These are phyloP conservation scores for Saccharomyces hybrid DNA, from an alignment of 1,139 yeast genomes.

Conservation along the genomic window DNA sequence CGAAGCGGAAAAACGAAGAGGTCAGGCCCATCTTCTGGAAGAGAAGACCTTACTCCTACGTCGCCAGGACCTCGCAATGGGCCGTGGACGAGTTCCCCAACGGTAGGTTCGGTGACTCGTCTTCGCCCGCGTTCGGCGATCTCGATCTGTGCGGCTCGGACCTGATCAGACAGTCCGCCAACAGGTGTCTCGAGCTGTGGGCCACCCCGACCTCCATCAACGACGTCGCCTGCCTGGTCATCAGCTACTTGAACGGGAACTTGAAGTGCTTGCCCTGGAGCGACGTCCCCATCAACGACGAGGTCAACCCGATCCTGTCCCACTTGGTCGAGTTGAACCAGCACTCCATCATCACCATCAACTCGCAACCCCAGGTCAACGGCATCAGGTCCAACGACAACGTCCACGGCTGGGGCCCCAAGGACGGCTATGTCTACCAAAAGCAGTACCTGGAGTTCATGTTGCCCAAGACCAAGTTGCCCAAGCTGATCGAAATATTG, in stretches of 20 bases:
- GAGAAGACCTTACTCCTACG: slow-evolving; percentile 83
- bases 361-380: slow-evolving; percentile 92
- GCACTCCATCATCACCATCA: slow-evolving; percentile 69
- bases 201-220: slow-evolving; percentile 58
- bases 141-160: slow-evolving; percentile 73
- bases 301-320: slow-evolving; percentile 56
- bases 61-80: slow-evolving; percentile 87
- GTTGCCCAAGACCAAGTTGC: slow-evolving; percentile 47
- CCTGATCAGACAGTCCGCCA: slow-evolving; percentile 66
- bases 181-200: slow-evolving; percentile 80
- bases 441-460: slow-evolving; percentile 85
- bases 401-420: slow-evolving; percentile 95
- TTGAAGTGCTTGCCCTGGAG: slow-evolving; percentile 88
- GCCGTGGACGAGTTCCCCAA: slow-evolving; percentile 76
- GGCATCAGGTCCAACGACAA: slow-evolving; percentile 67
- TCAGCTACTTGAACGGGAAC: slow-evolving; percentile 60
- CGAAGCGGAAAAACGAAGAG: slow-evolving; percentile 70
- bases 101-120: slow-evolving; percentile 92
- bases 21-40: slow-evolving; percentile 97
- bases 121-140: slow-evolving; percentile 92
- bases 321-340: slow-evolving; percentile 56
- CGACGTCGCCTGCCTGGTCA: slow-evolving; percentile 57
- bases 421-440: slow-evolving; percentile 85
- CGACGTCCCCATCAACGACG: slow-evolving; percentile 78
- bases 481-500: slow-evolving; percentile 35